These are phyloP conservation scores for Castanea crenata DNA, from an alignment of 306 rosid genomes.

Conservation along the genomic window DNA sequence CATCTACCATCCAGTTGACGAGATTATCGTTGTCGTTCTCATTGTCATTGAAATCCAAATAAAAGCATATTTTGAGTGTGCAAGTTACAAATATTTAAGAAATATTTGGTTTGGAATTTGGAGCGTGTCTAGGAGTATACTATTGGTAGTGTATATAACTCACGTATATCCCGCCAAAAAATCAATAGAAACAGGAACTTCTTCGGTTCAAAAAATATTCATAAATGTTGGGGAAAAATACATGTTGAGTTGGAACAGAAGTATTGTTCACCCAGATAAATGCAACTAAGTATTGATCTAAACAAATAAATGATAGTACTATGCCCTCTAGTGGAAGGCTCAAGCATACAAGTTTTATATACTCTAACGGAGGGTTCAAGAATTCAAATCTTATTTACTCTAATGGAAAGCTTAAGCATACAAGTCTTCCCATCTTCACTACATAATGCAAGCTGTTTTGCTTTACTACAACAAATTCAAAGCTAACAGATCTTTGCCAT, in stretches of 20 bases:
- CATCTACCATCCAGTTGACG: too few species aligned
- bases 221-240: not conserved
- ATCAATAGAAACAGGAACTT: not conserved
- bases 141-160: not conserved
- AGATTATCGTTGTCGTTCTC: too few species aligned
- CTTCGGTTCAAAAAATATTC: not conserved
- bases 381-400: not conserved
- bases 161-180: not conserved
- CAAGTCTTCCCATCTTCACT: not conserved
- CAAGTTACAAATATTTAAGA: too few species aligned
- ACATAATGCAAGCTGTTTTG: not conserved
- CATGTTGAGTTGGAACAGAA: not conserved
- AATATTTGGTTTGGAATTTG: too few species aligned
- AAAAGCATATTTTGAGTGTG: too few species aligned
- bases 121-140: not conserved
- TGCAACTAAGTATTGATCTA: not conserved
- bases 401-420: not conserved
- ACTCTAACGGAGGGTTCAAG: not conserved
- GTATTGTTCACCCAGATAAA: not conserved
- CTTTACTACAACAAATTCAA: not conserved
- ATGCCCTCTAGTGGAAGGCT: not conserved
- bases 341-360: not conserved
- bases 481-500: not conserved
- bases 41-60: too few species aligned
- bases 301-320: not conserved